phyloP scores from a whole-genome alignment of 495 filamentous ascomycete genomes.

The Sordaria brevicollis region DNA sequence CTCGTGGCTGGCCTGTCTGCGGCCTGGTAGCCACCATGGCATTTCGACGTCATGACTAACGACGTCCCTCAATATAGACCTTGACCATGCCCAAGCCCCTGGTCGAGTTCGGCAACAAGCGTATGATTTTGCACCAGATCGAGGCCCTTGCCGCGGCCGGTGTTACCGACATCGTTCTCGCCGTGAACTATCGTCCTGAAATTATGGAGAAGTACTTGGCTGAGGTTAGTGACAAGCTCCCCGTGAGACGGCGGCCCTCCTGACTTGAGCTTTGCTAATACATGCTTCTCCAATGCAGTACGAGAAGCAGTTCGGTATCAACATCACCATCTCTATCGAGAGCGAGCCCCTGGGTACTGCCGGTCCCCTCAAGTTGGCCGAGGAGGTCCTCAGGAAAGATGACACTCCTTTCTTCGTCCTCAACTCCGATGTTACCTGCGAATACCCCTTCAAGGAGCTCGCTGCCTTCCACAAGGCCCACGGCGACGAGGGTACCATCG shows the following conservation, averaged over 20 bases:
- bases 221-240: conserved; percentile 28
- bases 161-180: conserved; percentile 95
- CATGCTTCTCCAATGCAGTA: conserved; percentile 46
- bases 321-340: conserved; percentile 95
- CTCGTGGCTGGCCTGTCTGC: background rate
- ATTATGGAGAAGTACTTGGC: conserved; percentile 65
- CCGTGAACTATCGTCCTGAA: conserved; percentile 97
- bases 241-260: background rate
- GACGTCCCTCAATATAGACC: conserved; percentile 45
- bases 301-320: conserved; percentile 80
- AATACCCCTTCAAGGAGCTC: conserved; percentile 89
- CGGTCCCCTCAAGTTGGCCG: conserved; percentile 90
- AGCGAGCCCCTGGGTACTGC: conserved; percentile 91
- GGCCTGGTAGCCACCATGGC: conserved; percentile 4
- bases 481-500: conserved; percentile 94
- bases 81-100: conserved; percentile 94
- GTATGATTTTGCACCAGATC: conserved; percentile 98
- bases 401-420: conserved; percentile 96
- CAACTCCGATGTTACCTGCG: conserved; percentile 97
- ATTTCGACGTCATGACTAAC: conserved; percentile 14
- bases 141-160: conserved; percentile 90
- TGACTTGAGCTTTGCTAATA: background rate
- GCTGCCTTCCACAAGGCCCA: conserved; percentile 84
- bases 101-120: conserved; percentile 96
- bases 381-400: conserved; percentile 87